Evolutionary conservation across 345 rosid genomes (phyloP), one percentile per base, ranked within the genome.

Genomic region (Cochlearia excelsa): DNA sequence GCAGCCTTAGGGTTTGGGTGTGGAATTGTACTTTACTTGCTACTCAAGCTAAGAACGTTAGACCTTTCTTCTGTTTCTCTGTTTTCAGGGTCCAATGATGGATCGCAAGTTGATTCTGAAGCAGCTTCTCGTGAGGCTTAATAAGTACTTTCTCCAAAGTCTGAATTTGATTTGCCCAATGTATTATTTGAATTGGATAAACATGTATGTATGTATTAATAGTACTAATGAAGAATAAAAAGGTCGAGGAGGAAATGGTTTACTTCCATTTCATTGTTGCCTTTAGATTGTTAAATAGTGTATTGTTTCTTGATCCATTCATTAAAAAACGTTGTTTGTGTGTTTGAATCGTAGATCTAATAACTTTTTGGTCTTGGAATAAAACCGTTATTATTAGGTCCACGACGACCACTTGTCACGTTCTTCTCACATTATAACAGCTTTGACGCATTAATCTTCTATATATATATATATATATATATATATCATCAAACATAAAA

Each of bases 1-100:
- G 91, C 97, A 1, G 97, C 95, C 0, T 66, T 90, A 63, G 97
- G 97, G 1, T 90, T 87, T 55, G 94, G 79, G 7, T 80, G 81
- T 54, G 96, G 96, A 70, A 78, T 87, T 68, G 30, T 74, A 75
- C 84, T 90, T 51, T 75, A 74, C 78, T 45, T 87, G 78, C 66
- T 87, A 59, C 77, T 90, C 42, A 90, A 90, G 75, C 61, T 85
- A 59, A 79, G 96, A 61, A 74, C 72, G 2, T 52, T 77, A 64
- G 92, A 86, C 40, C 75, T 31, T 52, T 65, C 73, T 43, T 34
- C 60, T 2, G 40, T 33, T 33, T 34, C 68, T 61, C 57, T 42
- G 53, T 58, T 67, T 51, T 58, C 65, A 8, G 41, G 41, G 37
- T 55, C 68, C 41, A 61, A 7, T 55, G 68, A 52, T 59, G 48